These are phyloP conservation scores for Macadamia tetraphylla DNA, from an alignment of 164 flowering plant species.

Conservation along the genomic window DNA sequence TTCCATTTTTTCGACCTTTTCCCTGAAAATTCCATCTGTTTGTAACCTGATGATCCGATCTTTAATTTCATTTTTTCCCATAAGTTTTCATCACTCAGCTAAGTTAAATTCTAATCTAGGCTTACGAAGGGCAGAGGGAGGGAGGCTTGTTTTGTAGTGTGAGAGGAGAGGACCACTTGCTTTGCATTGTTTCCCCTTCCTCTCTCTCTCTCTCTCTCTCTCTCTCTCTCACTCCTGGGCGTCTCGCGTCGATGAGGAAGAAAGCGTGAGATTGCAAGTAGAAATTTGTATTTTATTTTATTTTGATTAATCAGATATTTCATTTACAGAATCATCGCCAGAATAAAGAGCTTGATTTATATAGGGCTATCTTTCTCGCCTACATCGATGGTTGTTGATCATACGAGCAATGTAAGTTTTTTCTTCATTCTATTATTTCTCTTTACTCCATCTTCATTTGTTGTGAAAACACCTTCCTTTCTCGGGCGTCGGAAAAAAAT, in stretches of 20 bases:
- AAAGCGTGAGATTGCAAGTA: background rate
- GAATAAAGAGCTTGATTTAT: background rate
- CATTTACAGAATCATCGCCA: background rate
- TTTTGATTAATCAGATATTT: background rate
- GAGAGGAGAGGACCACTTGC: background rate
- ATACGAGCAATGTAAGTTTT: background rate
- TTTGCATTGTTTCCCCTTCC: background rate
- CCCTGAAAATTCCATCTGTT: no score
- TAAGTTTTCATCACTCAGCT: no score
- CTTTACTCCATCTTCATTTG: background rate
- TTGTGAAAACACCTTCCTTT: background rate
- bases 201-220: background rate
- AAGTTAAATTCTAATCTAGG: no score
- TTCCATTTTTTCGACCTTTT: no score
- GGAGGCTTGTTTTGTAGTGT: background rate
- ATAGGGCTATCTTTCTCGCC: background rate
- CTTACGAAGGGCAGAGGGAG: background rate
- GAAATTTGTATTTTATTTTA: background rate
- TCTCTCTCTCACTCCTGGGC: background rate
- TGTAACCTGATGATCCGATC: no score
- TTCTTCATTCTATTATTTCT: background rate
- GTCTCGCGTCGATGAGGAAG: background rate
- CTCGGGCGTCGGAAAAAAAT: background rate
- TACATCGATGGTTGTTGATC: background rate
- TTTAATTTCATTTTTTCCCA: no score